Evolutionary conservation across 1,284 basidiomycete species (phyloP).

Genomic region (Ustilago bromivora): DNA sequence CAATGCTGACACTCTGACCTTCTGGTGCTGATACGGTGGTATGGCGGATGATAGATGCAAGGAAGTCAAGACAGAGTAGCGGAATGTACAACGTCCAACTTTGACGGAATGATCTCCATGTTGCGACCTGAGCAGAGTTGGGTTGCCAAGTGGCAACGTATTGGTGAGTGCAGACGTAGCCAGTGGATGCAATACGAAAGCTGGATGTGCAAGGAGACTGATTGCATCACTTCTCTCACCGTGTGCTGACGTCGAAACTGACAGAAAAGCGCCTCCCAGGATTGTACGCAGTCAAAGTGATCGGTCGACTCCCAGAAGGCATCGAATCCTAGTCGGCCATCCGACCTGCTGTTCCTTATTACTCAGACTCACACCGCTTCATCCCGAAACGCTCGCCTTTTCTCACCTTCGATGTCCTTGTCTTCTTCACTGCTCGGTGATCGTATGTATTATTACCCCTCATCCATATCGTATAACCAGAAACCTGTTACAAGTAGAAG

Average conservation of each 20-base stretch:
- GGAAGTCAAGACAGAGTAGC: constrained; percentile 84
- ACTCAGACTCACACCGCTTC: too few species aligned
- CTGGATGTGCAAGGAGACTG: background rate
- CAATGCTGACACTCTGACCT: background rate
- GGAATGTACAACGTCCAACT: constrained; percentile 91
- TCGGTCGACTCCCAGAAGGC: constrained; percentile 61
- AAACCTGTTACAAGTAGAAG: constrained; percentile 16
- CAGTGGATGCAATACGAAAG: background rate
- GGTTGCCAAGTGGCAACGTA: constrained; percentile 76
- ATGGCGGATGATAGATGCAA: constrained; percentile 78
- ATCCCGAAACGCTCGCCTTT: background rate
- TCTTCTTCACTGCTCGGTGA: background rate
- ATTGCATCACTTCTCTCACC: too few species aligned
- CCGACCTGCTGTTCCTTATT: background rate
- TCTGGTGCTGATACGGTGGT: background rate
- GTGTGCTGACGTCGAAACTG: background rate
- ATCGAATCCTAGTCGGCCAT: constrained; percentile 26
- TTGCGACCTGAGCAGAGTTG: constrained; percentile 90
- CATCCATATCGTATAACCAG: background rate
- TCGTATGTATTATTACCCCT: constrained; percentile 33
- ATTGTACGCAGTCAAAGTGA: constrained; percentile 68
- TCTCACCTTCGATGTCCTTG: background rate
- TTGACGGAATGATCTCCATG: constrained; percentile 91
- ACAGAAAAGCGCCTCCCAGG: constrained; percentile 68
- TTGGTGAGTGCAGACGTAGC: constrained; percentile 39